Evolutionary conservation across 2,329 filamentous ascomycete species (phyloP), one percentile per base, ranked within the genome.

Genomic region (Taxawa tesnikishii): DNA sequence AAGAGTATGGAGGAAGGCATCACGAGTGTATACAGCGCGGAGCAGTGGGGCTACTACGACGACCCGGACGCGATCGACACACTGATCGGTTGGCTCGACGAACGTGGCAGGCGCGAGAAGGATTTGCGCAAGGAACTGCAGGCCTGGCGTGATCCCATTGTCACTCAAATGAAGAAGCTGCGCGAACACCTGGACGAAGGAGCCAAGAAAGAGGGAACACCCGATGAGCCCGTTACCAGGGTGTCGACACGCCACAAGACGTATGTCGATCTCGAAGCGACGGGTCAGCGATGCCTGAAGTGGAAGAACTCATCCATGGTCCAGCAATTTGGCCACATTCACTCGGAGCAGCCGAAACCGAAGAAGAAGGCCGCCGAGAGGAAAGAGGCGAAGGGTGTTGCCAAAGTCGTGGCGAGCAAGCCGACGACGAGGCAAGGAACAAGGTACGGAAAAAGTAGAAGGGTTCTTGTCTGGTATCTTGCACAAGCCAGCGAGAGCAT

Each of bases 41-140:
- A 63, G 9, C 80, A 96, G 54, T 98, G 90, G 87, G 90, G 82
- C 8, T 98, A 83, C 58, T 85, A 84, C 46, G 82, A 88, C 23
- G 80, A 90, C 8, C 75, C 83, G 0, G 74, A 79, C 29, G 70
- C 82, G 23, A 59, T 98, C 4, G 82, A 90, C 39, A 71, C 70
- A 32, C 68, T 98, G 12, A 74, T 96, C 39, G 70, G 71, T 32
- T 98, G 90, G 87, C 69, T 98, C 4, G 88, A 98, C 49, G 71
- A 78, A 9, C 79, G 83, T 11, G 90, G 90, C 1, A 68, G 79
- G 42, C 85, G 93, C 41, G 90, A 98, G 58, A 62, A 80, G 40
- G 87, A 84, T 50, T 66, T 98, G 30, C 75, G 80, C 38, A 96
- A 94, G 57, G 88, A 96, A 54, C 68, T 98, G 4, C 63, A 79